A percentile compares a stretch with the other conserved stretches of the same genome.
phyloP scores from a whole-genome alignment of 1,284 basidiomycete species.

The Papiliotrema fonsecae region DNA sequence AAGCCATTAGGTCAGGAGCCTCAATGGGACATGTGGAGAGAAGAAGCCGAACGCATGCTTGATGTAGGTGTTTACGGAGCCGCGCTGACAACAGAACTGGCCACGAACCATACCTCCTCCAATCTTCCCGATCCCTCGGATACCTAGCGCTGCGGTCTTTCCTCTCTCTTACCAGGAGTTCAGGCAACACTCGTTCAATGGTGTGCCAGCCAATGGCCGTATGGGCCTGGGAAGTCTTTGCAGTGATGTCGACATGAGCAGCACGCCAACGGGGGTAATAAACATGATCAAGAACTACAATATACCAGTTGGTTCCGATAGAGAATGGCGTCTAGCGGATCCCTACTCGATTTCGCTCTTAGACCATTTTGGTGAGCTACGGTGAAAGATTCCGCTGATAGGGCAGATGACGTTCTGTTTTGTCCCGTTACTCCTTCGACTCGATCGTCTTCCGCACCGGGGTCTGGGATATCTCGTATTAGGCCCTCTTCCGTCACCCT shows the following conservation, averaged over 20 bases:
- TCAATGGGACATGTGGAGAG: neutral
- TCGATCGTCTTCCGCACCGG: too few relatives aligned
- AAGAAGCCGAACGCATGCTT: neutral
- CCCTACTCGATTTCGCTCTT: neutral
- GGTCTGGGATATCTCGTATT: too few relatives aligned
- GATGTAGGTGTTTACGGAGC: neutral
- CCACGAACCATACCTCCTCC: neutral
- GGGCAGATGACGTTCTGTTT: neutral
- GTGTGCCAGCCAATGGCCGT: too few relatives aligned
- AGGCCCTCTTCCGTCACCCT: too few relatives aligned
- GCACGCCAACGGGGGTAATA: too few relatives aligned
- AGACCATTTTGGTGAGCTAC: slow-evolving; percentile 1
- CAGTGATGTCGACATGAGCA: too few relatives aligned
- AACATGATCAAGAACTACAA: neutral
- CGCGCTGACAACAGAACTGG: neutral
- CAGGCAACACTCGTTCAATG: too few relatives aligned
- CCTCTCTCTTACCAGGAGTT: too few relatives aligned
- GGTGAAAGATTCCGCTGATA: neutral
- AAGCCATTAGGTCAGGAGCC: neutral
- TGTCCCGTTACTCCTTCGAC: too few relatives aligned
- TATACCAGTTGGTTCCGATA: neutral
- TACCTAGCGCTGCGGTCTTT: too few relatives aligned
- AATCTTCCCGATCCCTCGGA: too few relatives aligned
- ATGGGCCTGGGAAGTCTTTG: too few relatives aligned
- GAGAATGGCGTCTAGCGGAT: neutral